These are phyloP conservation scores for Cyclotella choctawhatcheeana DNA, from an alignment of 108 stramenopile genomes.

Conservation along the genomic window DNA sequence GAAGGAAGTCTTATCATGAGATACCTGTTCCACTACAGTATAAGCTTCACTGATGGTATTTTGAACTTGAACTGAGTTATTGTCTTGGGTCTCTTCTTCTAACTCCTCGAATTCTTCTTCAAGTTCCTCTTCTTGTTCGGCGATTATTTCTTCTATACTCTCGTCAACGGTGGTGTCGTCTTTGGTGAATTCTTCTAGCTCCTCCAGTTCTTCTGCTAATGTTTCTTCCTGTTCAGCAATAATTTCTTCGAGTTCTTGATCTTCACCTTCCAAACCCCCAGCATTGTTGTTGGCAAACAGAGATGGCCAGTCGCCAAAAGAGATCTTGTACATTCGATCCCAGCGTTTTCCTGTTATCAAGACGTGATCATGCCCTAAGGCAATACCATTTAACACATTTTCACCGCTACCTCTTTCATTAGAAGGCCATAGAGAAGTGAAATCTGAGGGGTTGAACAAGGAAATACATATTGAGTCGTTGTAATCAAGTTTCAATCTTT, in stretches of 20 bases:
- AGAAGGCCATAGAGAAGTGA: slow-evolving; percentile 64
- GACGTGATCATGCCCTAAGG: slow-evolving; percentile 72
- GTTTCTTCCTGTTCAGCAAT: neutral
- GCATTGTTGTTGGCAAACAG: slow-evolving; percentile 20
- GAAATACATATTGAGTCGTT: neutral
- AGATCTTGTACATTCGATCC: slow-evolving; percentile 76
- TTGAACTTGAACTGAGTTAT: neutral
- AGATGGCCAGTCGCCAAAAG: slow-evolving; percentile 44
- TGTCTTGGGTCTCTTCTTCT: neutral
- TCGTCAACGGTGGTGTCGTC: no score
- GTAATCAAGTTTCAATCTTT: no score
- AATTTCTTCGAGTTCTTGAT: neutral
- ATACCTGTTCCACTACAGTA: slow-evolving; percentile 60
- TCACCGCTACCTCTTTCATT: slow-evolving; percentile 50
- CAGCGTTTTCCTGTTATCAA: slow-evolving; percentile 74
- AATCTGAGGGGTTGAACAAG: slow-evolving; percentile 50
- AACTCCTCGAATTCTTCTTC: neutral
- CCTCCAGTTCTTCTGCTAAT: neutral
- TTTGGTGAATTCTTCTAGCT: neutral
- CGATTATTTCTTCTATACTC: no score
- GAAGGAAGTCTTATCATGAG: slow-evolving; percentile 68
- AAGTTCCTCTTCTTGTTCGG: no score
- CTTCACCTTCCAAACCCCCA: no score
- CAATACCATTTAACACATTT: slow-evolving; percentile 89
- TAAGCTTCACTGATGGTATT: slow-evolving; percentile 13